Base-by-base conservation (phyloP, 2,329 filamentous ascomycete genomes). In the Colletotrichum sp. region DNA sequence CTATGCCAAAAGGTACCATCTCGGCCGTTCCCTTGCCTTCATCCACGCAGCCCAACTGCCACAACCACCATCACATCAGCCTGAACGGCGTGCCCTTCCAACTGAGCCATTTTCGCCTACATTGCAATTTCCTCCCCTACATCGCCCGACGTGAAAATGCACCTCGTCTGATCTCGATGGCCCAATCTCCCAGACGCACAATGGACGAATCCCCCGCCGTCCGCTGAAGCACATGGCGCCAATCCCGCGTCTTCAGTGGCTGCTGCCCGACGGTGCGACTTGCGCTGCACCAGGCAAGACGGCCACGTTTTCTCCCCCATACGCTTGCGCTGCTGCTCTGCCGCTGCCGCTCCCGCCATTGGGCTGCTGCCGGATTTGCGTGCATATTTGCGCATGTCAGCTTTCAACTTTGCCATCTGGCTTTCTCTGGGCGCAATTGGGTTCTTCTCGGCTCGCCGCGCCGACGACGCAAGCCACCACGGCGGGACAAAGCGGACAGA, bases 241-340 rank as follows among this genome's bases (percentile, higher is more conserved):
- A 68, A 68, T 73, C 70, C 64, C 64, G 73, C 73, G 30, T 68
- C 73, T 28, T 65, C 64, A 75, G 64, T 75, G 73, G 70, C 58
- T 69, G 64, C 30, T 12, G n/a, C 32, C 15, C 38, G 15, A 16
- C 24, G 24, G 16, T 9, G 66, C n/a, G 12, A n/a, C 30, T 30
- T 68, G 4, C 13, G 43, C 66, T 48, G 34, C 66, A 34, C 43
- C 24, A 26, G 18, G 55, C 16, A 10, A 43, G 32, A 30, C 67
- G 34, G 65, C 58, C 66, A 70, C 24, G 58, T 43, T 64, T 60
- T 36, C 58, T 32, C 21, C 24, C 32, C 3, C 7, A 48, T 13
- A 18, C 26, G 6, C 26, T 34, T 18, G 16, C 16, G 26, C 8
- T 32, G 18, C 3, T 30, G 24, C 21, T 58, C 15, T 30, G 8